Evolutionary conservation across 495 filamentous ascomycete genomes (phyloP).

Genomic region (Astrothelium macrocarpum): DNA sequence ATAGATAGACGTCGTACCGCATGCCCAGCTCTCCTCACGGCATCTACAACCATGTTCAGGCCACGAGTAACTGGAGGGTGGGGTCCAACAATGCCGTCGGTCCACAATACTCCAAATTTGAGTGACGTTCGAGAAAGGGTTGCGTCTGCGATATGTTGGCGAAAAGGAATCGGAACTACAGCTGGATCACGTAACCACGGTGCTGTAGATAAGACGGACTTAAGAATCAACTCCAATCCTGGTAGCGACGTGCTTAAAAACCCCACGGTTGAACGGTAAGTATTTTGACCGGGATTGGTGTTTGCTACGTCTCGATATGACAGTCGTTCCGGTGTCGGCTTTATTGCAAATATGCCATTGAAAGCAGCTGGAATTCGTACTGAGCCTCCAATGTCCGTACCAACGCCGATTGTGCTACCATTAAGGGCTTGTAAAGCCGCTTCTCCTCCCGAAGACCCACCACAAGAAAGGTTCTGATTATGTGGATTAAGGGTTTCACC

Average conservation of each 20-base stretch:
- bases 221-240: constrained; percentile 45
- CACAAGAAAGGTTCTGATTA: constrained; percentile 49
- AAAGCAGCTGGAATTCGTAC: constrained; percentile 24
- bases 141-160: constrained; percentile 9
- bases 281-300: neutral
- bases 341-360: constrained; percentile 16
- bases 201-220: constrained; percentile 18
- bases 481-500: constrained; percentile 56
- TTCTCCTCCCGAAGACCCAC: constrained; percentile 53
- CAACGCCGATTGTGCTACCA: constrained; percentile 30
- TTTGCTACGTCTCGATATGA: neutral
- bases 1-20: neutral
- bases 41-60: constrained; percentile 45
- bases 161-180: constrained; percentile 15
- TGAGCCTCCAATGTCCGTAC: constrained; percentile 28
- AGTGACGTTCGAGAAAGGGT: constrained; percentile 25
- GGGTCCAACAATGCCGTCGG: constrained; percentile 60
- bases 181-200: constrained; percentile 18
- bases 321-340: constrained; percentile 8
- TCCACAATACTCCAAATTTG: constrained; percentile 58
- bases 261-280: neutral
- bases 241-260: neutral
- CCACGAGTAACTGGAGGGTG: constrained; percentile 61
- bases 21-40: constrained; percentile 30
- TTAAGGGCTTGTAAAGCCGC: constrained; percentile 39